Conservation (phyloP, 1,284 basidiomycete genomes). For the Naganishia sp. region DNA sequence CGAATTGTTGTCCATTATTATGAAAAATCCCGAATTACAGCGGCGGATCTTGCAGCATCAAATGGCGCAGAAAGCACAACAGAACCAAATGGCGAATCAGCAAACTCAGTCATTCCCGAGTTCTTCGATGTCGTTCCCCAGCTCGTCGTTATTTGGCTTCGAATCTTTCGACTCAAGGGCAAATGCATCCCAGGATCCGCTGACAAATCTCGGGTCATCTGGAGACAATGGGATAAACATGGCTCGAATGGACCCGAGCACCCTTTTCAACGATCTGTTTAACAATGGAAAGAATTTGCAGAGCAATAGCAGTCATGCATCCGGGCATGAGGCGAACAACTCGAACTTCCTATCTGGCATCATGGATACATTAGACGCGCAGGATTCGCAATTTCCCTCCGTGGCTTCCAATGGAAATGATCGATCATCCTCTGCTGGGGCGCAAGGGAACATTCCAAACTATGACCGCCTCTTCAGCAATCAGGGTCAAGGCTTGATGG, state of each 20-base stretch:
- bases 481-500: conserved; percentile 2
- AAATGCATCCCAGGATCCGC: not conserved
- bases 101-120: conserved; percentile 21
- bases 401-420: not conserved
- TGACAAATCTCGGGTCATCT: not conserved
- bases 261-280: conserved; percentile 26
- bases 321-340: not conserved
- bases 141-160: conserved; percentile 18
- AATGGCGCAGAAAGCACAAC: conserved; percentile 25
- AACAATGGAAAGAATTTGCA: conserved; percentile 19
- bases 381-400: conserved; percentile 12
- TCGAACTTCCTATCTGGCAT: conserved; percentile 16
- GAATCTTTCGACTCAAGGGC: conserved; percentile 9
- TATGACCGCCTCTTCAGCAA: conserved; percentile 14
- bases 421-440: conserved; percentile 6
- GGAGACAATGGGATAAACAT: conserved; percentile 6
- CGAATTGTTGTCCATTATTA: conserved; percentile 17
- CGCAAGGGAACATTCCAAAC: conserved; percentile 1
- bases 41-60: conserved; percentile 24
- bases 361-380: conserved; percentile 13
- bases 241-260: conserved; percentile 16
- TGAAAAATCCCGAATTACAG: conserved; percentile 25
- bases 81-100: conserved; percentile 21
- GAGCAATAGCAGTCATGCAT: not conserved
- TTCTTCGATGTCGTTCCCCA: conserved; percentile 3